phyloP scores from a whole-genome alignment of 345 rosid genomes.

The Lepidium didymum region DNA sequence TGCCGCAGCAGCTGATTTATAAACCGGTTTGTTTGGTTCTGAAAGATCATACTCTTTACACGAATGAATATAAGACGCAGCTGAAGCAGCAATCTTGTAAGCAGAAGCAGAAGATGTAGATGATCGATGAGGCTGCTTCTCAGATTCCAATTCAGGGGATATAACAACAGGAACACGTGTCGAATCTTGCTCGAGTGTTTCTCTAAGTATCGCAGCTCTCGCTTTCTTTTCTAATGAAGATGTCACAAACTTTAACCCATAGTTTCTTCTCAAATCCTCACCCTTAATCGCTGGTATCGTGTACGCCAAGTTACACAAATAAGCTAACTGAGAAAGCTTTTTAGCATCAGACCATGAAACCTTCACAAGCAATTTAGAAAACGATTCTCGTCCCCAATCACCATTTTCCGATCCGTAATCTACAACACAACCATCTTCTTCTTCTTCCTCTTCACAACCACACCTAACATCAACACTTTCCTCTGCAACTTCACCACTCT shows the following conservation, averaged over 20 bases:
- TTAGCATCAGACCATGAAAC: constrained; percentile 63
- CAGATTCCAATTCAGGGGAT: constrained; percentile 12
- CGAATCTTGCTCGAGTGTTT: constrained; percentile 49
- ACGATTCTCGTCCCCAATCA: constrained; percentile 36
- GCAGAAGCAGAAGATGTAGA: constrained; percentile 41
- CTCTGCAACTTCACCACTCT: constrained; percentile 15
- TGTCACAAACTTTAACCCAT: constrained; percentile 63
- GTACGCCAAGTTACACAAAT: constrained; percentile 81
- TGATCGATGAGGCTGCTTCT: constrained; percentile 29
- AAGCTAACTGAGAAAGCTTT: constrained; percentile 70
- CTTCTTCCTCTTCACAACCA: constrained; percentile 32
- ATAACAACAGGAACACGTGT: constrained; percentile 25
- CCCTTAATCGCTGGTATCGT: constrained; percentile 59
- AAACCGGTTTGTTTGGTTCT: constrained; percentile 24
- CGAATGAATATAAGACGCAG: constrained; percentile 69
- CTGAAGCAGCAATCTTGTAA: constrained; percentile 88
- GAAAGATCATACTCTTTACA: constrained; percentile 32
- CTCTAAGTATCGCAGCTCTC: constrained; percentile 47
- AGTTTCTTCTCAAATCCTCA: constrained; percentile 47
- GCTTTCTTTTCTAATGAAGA: constrained; percentile 83
- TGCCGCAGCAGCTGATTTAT: constrained; percentile 79
- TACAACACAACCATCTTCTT: constrained; percentile 45
- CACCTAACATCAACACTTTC: constrained; percentile 27
- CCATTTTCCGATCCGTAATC: constrained; percentile 45
- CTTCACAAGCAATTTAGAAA: constrained; percentile 40